These are phyloP conservation scores for Cydonia oblonga DNA, from an alignment of 331 rosid species.

Conservation along the genomic window DNA sequence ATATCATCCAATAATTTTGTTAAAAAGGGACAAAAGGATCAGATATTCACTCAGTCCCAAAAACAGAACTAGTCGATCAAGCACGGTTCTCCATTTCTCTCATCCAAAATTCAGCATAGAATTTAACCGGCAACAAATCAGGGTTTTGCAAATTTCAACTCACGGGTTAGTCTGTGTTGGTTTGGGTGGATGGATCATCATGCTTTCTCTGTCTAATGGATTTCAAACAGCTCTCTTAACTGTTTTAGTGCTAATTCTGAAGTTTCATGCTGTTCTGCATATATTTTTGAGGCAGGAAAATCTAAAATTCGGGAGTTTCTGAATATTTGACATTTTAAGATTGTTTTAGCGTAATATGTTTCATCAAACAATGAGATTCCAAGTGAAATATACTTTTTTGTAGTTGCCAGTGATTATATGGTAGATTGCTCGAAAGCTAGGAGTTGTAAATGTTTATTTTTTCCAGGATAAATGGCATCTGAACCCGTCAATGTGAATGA, in stretches of 20 bases:
- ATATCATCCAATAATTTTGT: too few relatives aligned
- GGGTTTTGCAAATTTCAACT: not conserved
- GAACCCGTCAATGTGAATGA: slow-evolving; percentile 39
- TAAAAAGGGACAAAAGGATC: not conserved
- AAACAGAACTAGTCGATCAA: not conserved
- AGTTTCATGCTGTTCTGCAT: not conserved
- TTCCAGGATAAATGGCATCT: slow-evolving; percentile 25
- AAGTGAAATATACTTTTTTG: not conserved
- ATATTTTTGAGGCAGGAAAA: not conserved
- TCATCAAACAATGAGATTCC: not conserved
- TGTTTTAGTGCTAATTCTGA: not conserved
- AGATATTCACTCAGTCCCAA: not conserved
- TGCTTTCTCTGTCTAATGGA: not conserved
- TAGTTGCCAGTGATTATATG: not conserved
- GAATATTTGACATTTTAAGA: not conserved
- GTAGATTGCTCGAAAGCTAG: not conserved
- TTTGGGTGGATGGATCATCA: not conserved
- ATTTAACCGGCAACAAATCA: not conserved
- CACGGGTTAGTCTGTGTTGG: not conserved
- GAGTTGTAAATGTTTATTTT: not conserved
- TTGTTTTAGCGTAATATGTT: not conserved
- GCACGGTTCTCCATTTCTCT: not conserved
- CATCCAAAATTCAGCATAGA: not conserved
- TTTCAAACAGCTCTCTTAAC: not conserved
- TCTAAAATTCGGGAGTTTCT: not conserved